These are phyloP conservation scores for Aspergillus sp. DNA, from an alignment of 2,329 filamentous ascomycete genomes.

Conservation along the genomic window DNA sequence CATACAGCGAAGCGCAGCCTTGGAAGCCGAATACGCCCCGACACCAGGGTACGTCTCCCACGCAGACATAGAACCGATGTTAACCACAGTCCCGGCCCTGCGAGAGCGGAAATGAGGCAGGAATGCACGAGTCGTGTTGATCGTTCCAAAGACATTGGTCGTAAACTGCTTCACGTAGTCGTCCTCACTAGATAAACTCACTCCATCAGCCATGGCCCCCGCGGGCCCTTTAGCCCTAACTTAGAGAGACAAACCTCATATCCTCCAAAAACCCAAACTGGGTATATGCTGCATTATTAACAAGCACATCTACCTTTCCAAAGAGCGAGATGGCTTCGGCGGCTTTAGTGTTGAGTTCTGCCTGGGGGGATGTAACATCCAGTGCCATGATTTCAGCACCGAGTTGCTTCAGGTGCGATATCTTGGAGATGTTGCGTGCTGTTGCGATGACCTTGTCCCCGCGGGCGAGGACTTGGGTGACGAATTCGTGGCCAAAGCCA, in stretches of 20 bases:
- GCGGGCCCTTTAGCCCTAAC: no score
- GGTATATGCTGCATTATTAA: constrained; percentile 36
- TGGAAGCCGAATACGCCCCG: constrained; percentile 38
- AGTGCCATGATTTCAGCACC: constrained; percentile 26
- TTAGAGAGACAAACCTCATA: background rate
- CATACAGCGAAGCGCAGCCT: constrained; percentile 22
- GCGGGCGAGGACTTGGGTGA: constrained; percentile 23
- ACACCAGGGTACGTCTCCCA: constrained; percentile 27
- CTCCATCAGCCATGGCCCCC: background rate
- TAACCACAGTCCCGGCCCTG: constrained; percentile 35
- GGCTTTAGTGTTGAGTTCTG: constrained; percentile 19
- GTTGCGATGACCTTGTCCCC: constrained; percentile 39
- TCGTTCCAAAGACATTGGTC: constrained; percentile 39
- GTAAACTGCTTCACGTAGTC: constrained; percentile 32
- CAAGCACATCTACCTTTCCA: constrained; percentile 33
- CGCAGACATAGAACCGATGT: constrained; percentile 34
- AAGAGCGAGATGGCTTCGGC: constrained; percentile 19
- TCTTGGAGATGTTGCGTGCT: constrained; percentile 27
- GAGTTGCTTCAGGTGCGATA: constrained; percentile 25
- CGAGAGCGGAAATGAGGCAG: constrained; percentile 37
- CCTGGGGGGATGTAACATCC: constrained; percentile 24
- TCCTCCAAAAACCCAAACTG: constrained; percentile 31
- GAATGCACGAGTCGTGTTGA: constrained; percentile 37
- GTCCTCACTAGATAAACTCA: constrained; percentile 10
- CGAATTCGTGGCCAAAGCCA: constrained; percentile 33